Conservation (phyloP, 305 asterid species). For the Lippia alba region DNA sequence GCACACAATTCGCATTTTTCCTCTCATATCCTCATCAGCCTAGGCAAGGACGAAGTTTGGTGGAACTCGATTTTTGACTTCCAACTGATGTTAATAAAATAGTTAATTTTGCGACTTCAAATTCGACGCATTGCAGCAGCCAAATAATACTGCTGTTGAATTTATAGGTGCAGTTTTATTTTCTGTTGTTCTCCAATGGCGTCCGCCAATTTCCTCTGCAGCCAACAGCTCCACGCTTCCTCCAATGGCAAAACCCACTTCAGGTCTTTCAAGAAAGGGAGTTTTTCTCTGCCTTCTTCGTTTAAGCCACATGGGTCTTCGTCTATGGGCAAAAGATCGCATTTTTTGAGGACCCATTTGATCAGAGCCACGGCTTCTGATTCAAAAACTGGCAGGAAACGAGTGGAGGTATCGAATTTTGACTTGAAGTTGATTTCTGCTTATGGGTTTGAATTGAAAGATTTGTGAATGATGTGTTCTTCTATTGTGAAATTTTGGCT, state of each 20-base stretch:
- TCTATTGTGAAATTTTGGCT: constrained; percentile 10
- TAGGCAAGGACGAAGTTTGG: not conserved
- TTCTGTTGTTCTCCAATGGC: constrained; percentile 48
- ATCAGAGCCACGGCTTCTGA: constrained; percentile 73
- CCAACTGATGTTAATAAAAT: not conserved
- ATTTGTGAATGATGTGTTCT: not conserved
- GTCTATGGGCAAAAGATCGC: constrained; percentile 37
- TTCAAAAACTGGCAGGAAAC: constrained; percentile 56
- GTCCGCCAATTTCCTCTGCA: constrained; percentile 62
- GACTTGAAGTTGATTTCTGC: not conserved
- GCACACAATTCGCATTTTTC: constrained; percentile 6
- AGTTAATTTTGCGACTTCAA: not conserved
- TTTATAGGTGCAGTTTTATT: not conserved
- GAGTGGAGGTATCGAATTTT: constrained; percentile 67
- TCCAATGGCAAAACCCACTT: constrained; percentile 49
- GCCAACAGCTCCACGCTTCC: constrained; percentile 46
- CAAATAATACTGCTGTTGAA: not conserved
- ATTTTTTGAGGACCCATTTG: constrained; percentile 40
- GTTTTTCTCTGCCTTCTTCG: constrained; percentile 46
- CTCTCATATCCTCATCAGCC: too few relatives aligned
- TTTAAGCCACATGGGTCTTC: constrained; percentile 46
- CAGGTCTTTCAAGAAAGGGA: constrained; percentile 52
- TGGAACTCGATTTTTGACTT: not conserved
- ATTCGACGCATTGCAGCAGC: not conserved
- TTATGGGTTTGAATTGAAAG: not conserved